Conservation (phyloP, 345 rosid genomes). For the Boechera retrofracta region DNA sequence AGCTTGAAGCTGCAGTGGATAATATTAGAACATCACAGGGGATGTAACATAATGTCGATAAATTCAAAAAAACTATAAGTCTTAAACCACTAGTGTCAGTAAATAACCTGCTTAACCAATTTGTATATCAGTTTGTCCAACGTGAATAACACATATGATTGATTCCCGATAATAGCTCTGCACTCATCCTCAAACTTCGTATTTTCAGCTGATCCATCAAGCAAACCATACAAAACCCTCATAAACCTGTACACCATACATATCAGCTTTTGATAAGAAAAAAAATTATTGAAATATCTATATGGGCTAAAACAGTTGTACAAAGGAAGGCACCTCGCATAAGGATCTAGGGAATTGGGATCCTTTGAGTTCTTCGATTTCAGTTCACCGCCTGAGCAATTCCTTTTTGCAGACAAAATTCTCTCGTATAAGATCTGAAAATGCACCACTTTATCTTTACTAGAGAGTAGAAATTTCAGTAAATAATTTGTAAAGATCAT, state of each 20-base stretch:
- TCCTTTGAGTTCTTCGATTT: slow-evolving; percentile 62
- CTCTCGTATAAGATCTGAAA: slow-evolving; percentile 81
- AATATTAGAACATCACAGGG: slow-evolving; percentile 28
- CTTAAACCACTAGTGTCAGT: slow-evolving; percentile 12
- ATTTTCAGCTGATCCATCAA: slow-evolving; percentile 90
- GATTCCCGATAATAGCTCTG: slow-evolving; percentile 92
- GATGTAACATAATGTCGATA: slow-evolving; percentile 12
- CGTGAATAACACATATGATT: slow-evolving; percentile 87
- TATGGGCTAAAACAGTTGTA: not conserved
- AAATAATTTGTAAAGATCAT: not conserved
- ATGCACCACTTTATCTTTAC: slow-evolving; percentile 17
- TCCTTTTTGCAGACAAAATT: slow-evolving; percentile 74
- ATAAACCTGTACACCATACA: slow-evolving; percentile 62
- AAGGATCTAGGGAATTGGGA: slow-evolving; percentile 57
- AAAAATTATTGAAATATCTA: not conserved
- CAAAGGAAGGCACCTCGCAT: slow-evolving; percentile 62
- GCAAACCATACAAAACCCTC: slow-evolving; percentile 73
- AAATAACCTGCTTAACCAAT: slow-evolving; percentile 84
- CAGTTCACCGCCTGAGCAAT: slow-evolving; percentile 57
- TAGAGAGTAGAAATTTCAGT: not conserved
- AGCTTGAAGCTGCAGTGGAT: slow-evolving; percentile 79
- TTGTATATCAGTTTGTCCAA: slow-evolving; percentile 91
- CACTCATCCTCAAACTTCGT: slow-evolving; percentile 97
- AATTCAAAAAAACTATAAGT: not conserved
- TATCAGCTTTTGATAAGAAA: not conserved